A percentile compares a stretch with the other conserved stretches of the same genome.
Conservation (phyloP, 2,329 filamentous ascomycete genomes). For the Metarhizium rileyi region DNA sequence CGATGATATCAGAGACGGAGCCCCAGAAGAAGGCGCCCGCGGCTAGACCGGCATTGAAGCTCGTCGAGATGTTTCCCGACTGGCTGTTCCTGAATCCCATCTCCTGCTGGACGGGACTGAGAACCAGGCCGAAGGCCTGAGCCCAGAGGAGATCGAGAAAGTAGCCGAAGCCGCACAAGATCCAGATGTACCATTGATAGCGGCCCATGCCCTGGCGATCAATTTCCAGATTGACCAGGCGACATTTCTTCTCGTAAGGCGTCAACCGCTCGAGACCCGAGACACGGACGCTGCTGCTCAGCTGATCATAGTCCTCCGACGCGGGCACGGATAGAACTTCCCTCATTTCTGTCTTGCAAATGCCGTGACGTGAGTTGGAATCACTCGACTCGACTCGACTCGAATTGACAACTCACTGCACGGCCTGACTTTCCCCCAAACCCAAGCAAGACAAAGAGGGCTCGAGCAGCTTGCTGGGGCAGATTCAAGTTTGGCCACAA, state of each 20-base stretch:
- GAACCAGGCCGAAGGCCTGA: slow-evolving; percentile 45
- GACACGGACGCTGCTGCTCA: too few species aligned
- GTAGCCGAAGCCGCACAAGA: slow-evolving; percentile 44
- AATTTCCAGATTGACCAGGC: slow-evolving; percentile 33
- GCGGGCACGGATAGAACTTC: too few species aligned
- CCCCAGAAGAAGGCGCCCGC: slow-evolving; percentile 48
- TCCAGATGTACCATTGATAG: slow-evolving; percentile 44
- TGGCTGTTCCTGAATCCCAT: slow-evolving; percentile 35
- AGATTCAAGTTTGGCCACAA: too few species aligned
- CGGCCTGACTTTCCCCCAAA: too few species aligned
- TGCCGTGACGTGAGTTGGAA: too few species aligned
- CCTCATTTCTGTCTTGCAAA: too few species aligned
- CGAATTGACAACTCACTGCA: too few species aligned
- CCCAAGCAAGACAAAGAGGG: too few species aligned
- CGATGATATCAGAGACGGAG: slow-evolving; percentile 23
- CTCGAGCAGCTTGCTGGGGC: too few species aligned
- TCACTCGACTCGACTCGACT: too few species aligned
- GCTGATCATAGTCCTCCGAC: too few species aligned
- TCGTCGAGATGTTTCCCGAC: slow-evolving; percentile 39
- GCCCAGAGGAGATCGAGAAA: slow-evolving; percentile 48
- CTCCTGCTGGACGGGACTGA: slow-evolving; percentile 45
- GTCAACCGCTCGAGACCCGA: too few species aligned
- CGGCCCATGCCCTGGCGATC: slow-evolving; percentile 41
- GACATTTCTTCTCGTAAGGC: slow-evolving; percentile 25
- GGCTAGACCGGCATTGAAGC: slow-evolving; percentile 36